Evolutionary conservation across 176 grass and related monocot species (phyloP).

Genomic region (Typha latifolia): DNA sequence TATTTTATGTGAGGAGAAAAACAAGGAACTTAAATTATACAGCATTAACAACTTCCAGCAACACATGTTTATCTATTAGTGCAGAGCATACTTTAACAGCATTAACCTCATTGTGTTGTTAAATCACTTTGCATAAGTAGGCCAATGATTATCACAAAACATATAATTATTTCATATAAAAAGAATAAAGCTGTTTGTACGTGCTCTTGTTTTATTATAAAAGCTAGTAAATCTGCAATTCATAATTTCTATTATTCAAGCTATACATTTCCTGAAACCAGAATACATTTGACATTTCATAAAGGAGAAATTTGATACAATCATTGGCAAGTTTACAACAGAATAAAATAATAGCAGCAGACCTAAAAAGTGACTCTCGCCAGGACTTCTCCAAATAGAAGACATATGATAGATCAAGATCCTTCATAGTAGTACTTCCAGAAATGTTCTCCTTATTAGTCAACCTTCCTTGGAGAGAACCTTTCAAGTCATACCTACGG

Average conservation of each 20-base stretch:
- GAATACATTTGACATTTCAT: not conserved
- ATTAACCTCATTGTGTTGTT: not conserved
- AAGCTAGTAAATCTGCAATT: no score
- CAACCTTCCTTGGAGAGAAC: conserved; percentile 80
- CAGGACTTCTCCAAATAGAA: conserved; percentile 94
- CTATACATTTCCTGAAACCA: no score
- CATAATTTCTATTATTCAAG: no score
- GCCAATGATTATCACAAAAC: no score
- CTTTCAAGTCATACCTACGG: conserved; percentile 90
- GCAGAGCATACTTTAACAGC: not conserved
- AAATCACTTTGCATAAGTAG: no score
- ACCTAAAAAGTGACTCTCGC: conserved; percentile 89
- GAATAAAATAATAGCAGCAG: conserved; percentile 15
- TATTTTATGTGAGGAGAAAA: not conserved
- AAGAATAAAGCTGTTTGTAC: no score
- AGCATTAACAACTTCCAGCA: not conserved
- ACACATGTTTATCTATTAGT: not conserved
- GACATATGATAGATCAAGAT: conserved; percentile 83
- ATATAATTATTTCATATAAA: no score
- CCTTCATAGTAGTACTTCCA: conserved; percentile 80
- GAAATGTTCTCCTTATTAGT: conserved; percentile 81
- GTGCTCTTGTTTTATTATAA: no score
- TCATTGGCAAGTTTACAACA: conserved; percentile 16
- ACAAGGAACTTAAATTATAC: not conserved
- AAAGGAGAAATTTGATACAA: not conserved